A percentile compares a stretch with the other conserved stretches of the same genome.
Conservation (phyloP, 805 yeast genomes). For the Metschnikowia continentalis region DNA sequence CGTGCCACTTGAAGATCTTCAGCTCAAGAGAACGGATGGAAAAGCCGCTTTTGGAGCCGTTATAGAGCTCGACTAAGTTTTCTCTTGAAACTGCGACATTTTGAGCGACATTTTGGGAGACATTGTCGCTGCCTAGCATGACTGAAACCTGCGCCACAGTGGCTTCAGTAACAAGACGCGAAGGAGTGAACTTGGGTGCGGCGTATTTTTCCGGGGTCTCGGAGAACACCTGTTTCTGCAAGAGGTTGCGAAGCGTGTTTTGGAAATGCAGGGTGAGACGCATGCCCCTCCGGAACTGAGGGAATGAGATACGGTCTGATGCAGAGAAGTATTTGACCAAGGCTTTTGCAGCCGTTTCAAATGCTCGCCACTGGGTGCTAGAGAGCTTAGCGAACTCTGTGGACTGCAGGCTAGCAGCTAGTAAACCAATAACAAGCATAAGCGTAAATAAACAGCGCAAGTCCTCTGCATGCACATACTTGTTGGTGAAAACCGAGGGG, state of each 20-base stretch:
- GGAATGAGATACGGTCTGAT: slow-evolving; percentile 1
- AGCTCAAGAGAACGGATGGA: slow-evolving; percentile 84
- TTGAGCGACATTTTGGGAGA: background rate
- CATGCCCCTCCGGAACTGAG: slow-evolving; percentile 5
- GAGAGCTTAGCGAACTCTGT: background rate
- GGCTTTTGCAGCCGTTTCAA: slow-evolving; percentile 40
- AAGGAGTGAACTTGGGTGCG: slow-evolving; percentile 2
- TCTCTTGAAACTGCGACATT: slow-evolving; percentile 40
- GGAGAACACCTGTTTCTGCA: background rate
- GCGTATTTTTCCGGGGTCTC: background rate
- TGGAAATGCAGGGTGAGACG: slow-evolving; percentile 3
- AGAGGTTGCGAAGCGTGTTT: background rate
- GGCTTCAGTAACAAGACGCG: slow-evolving; percentile 41
- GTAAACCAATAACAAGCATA: background rate
- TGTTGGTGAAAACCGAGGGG: background rate
- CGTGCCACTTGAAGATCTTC: slow-evolving; percentile 84
- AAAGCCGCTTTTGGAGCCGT: slow-evolving; percentile 76
- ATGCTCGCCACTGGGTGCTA: slow-evolving; percentile 35
- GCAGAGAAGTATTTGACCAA: slow-evolving; percentile 43
- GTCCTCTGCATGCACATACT: background rate
- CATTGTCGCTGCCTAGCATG: slow-evolving; percentile 20
- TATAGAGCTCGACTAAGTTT: slow-evolving; percentile 57
- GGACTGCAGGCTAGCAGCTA: background rate
- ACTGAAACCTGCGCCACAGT: slow-evolving; percentile 37
- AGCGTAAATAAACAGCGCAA: background rate